Evolutionary conservation across 2,329 filamentous ascomycete species (phyloP).

Genomic region (Verticillium isaacii): DNA sequence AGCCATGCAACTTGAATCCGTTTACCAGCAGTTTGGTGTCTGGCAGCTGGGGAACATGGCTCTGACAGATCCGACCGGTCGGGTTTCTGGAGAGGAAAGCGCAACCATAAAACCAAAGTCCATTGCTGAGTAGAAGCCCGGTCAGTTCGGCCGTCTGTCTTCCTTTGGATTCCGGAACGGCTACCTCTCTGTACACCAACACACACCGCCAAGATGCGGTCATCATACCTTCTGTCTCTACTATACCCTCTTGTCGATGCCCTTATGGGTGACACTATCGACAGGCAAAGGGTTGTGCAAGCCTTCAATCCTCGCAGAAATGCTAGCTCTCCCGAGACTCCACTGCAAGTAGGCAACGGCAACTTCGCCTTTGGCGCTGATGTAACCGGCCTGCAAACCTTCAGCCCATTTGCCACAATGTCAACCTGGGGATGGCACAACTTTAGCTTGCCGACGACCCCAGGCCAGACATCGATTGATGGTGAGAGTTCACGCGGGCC

Average conservation of each 20-base stretch:
- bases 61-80: background rate
- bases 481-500: conserved; percentile 1
- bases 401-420: conserved; percentile 40
- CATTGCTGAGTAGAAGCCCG: background rate
- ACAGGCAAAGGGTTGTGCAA: conserved; percentile 27
- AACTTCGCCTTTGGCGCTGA: conserved; percentile 45
- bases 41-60: background rate
- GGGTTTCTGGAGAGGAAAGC: background rate
- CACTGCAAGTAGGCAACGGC: conserved; percentile 45
- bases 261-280: conserved; percentile 15
- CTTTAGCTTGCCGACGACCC: conserved; percentile 36
- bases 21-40: background rate
- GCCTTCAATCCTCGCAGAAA: conserved; percentile 43
- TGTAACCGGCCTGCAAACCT: conserved; percentile 41
- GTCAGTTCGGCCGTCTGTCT: background rate
- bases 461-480: conserved; percentile 21
- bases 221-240: conserved; percentile 7
- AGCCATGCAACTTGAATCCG: background rate
- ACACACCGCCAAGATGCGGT: conserved; percentile 2
- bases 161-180: background rate
- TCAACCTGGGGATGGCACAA: conserved; percentile 47
- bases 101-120: background rate
- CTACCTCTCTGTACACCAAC: background rate
- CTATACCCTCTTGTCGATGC: conserved; percentile 13
- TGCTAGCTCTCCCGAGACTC: conserved; percentile 42